Conservation (phyloP, 208 protist species). For the Leishmania braziliensis region DNA sequence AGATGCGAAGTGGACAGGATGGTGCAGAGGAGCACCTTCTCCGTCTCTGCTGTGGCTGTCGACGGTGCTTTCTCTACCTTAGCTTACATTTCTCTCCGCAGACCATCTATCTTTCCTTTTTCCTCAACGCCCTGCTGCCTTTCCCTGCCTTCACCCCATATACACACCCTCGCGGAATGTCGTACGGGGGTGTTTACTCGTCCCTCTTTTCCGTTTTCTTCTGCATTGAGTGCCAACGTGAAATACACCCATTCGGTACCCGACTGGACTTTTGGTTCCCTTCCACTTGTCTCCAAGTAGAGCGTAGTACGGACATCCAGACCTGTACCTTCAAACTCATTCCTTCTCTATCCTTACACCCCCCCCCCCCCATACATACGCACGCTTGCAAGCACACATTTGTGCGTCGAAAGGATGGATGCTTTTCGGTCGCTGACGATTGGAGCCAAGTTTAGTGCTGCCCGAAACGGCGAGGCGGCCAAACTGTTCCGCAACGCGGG, state of each 20-base stretch:
- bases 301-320: background rate
- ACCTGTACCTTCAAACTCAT: background rate
- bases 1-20: background rate
- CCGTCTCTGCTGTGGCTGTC: background rate
- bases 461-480: conserved; percentile 54
- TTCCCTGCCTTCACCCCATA: background rate
- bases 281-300: background rate
- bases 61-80: background rate
- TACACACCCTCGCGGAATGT: background rate
- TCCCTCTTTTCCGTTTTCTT: background rate
- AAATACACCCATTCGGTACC: background rate
- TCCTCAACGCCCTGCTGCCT: background rate
- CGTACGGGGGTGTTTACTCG: background rate
- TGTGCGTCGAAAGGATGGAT: conserved; percentile 39
- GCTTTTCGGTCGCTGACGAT: conserved; percentile 66
- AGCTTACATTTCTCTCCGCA: background rate
- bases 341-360: background rate
- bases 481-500: conserved; percentile 53
- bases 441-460: conserved; percentile 58
- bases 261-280: background rate
- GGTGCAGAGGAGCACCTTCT: background rate
- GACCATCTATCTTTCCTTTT: background rate
- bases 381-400: background rate
- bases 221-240: background rate
- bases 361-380: background rate